Conservation (phyloP, 139 green algal species). For the Astrephomene gubernaculifera region DNA sequence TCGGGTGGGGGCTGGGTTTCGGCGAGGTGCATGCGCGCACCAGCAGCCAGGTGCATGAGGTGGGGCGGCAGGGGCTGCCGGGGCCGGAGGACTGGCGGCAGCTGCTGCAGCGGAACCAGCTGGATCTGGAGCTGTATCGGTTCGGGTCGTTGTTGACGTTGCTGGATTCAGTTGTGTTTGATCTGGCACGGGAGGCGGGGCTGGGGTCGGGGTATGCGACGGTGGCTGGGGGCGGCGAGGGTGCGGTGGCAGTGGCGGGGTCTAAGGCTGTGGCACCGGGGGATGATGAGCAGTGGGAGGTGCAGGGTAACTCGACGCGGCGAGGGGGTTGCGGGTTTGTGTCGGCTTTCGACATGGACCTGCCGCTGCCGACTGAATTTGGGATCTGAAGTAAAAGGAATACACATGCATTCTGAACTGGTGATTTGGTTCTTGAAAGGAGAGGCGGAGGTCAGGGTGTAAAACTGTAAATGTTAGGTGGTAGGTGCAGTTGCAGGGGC, state of each 20-base stretch:
- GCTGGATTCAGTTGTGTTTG: constrained; percentile 37
- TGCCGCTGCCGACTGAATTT: not conserved
- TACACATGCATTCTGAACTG: too few relatives aligned
- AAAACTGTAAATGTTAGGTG: too few relatives aligned
- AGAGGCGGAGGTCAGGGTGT: too few relatives aligned
- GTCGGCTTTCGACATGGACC: not conserved
- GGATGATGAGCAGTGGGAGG: constrained; percentile 37
- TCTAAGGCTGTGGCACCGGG: not conserved
- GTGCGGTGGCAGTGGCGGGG: not conserved
- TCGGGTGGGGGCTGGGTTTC: constrained; percentile 40
- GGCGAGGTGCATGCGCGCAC: constrained; percentile 19
- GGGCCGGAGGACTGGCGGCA: not conserved
- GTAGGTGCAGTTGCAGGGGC: too few relatives aligned
- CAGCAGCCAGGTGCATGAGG: constrained; percentile 34
- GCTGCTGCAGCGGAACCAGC: not conserved
- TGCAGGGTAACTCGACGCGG: not conserved
- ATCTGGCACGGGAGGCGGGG: constrained; percentile 15
- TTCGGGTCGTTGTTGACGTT: constrained; percentile 27
- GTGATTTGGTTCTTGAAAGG: too few relatives aligned
- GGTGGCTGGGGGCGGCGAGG: not conserved
- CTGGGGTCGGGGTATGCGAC: constrained; percentile 12
- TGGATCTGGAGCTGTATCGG: constrained; percentile 42
- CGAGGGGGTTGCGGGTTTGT: not conserved
- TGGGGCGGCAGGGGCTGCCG: constrained; percentile 21
- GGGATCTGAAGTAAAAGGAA: too few relatives aligned